A percentile compares a stretch with the other conserved stretches of the same genome.
These are phyloP conservation scores for Eucalyptus tenuipes DNA, from an alignment of 345 rosid species.

Conservation along the genomic window DNA sequence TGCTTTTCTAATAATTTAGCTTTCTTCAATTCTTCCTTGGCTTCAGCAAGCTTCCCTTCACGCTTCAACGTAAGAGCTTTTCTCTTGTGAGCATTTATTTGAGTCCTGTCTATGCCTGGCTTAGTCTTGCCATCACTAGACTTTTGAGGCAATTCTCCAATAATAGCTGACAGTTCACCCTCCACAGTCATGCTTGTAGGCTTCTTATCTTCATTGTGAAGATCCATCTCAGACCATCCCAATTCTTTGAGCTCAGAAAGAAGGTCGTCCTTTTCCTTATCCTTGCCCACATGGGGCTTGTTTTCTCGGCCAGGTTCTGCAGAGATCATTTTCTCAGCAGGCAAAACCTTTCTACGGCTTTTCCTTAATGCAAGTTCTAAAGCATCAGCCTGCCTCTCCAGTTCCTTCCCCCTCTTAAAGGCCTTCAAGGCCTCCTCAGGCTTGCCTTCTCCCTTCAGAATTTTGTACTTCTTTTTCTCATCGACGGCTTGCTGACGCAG, in stretches of 20 bases:
- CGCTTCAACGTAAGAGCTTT: conserved; percentile 79
- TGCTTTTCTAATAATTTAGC: conserved; percentile 85
- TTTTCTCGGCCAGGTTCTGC: conserved; percentile 31
- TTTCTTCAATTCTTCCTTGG: conserved; percentile 86
- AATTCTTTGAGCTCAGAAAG: conserved; percentile 59
- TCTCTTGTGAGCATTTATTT: conserved; percentile 59
- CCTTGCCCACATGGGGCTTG: conserved; percentile 20
- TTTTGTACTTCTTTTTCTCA: conserved; percentile 59
- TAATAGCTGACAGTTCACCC: conserved; percentile 75
- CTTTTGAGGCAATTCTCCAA: conserved; percentile 39
- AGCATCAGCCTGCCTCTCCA: conserved; percentile 83
- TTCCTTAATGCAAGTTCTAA: conserved; percentile 51
- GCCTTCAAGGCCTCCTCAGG: conserved; percentile 80
- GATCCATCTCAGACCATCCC: conserved; percentile 76
- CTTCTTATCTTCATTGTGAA: conserved; percentile 35
- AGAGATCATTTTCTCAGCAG: conserved; percentile 6
- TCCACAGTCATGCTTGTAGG: conserved; percentile 48
- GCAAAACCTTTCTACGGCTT: conserved; percentile 32
- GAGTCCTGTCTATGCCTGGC: conserved; percentile 36
- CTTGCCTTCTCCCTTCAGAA: conserved; percentile 72
- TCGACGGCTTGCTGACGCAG: conserved; percentile 64
- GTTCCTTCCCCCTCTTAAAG: conserved; percentile 88
- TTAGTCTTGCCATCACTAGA: conserved; percentile 9
- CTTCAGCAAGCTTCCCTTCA: conserved; percentile 90
- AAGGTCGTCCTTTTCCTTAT: conserved; percentile 44